These are phyloP conservation scores for Heterobasidion parviporum DNA, from an alignment of 1,284 basidiomycete species.

Conservation along the genomic window DNA sequence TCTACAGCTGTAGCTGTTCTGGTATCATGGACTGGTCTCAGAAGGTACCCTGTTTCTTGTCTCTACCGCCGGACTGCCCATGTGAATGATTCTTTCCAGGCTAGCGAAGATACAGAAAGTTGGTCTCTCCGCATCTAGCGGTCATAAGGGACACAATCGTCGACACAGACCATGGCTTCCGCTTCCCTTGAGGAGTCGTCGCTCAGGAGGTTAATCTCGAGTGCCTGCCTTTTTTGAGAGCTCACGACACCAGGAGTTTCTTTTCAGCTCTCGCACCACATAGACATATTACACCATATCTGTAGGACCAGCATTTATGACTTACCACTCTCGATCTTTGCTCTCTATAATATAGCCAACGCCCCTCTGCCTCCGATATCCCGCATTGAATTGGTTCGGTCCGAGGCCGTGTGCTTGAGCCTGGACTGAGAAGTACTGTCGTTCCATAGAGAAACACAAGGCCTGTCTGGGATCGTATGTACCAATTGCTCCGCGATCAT, in stretches of 20 bases:
- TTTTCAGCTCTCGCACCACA: neutral
- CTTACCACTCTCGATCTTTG: neutral
- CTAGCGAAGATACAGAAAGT: constrained; percentile 23
- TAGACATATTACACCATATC: neutral
- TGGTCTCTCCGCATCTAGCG: constrained; percentile 36
- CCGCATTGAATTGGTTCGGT: neutral
- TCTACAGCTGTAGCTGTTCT: constrained; percentile 46
- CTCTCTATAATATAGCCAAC: neutral
- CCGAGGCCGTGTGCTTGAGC: neutral
- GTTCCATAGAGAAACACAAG: neutral
- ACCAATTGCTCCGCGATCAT: neutral
- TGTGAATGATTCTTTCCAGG: constrained; percentile 3
- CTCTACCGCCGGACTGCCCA: neutral
- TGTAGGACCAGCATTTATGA: neutral
- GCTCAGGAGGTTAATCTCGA: constrained; percentile 4
- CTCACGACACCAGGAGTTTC: neutral
- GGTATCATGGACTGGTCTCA: constrained; percentile 53
- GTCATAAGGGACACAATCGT: constrained; percentile 15
- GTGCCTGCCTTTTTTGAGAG: neutral
- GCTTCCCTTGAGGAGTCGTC: constrained; percentile 45
- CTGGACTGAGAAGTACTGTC: neutral
- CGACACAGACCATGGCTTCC: constrained; percentile 31
- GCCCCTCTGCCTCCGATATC: neutral
- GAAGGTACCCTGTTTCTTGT: constrained; percentile 34
- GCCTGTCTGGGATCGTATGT: neutral